Base-by-base conservation (phyloP, 306 rosid genomes). In the Macrotyloma uniflorum region DNA sequence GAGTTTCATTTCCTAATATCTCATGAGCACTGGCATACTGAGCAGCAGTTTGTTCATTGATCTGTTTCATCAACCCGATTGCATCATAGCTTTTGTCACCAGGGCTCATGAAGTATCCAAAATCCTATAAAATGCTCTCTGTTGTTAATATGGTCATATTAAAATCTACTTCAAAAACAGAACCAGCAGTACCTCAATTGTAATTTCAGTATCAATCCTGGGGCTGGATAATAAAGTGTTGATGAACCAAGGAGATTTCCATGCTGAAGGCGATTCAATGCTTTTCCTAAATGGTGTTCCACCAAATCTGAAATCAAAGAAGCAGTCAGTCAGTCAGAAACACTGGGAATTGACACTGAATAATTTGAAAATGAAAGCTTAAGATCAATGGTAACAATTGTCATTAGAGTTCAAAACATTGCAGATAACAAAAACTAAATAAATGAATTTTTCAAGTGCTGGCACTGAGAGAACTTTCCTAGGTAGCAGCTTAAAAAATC, bases 211-310 rank as follows among this genome's bases (percentile, higher is more conserved):
- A 69, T 93, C 97, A 76, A 89, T 65, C 83, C 92, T 89, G 32
- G 97, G 90, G 73, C 94, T 89, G 28, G 93, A 77, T 67, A 93
- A 43, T 71, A 93, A 89, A 7, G 99, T 88, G 79, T 88, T 88
- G 66, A 93, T 28, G 62, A 93, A 87, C 99, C 97, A 90, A 15
- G 99, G 99, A 16, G 98, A 95, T 81, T 87, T 95, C 98, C 98
- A 95, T 47, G 97, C 91, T 0, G 98, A 91, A 77, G 98, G 98
- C 43, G 98, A 95, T 79, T 95, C 99, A 0, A 93, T 80, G 87
- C 99, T 91, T 87, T 97, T 87, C 83, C 87, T 88, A 80, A 83
- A 93, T 14, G 98, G 98, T 54, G 98, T 93, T 78, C 85, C 91
- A 14, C 90, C 89, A 61, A 93, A 93, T 77, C 99, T 96, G 75